A percentile compares a stretch with the other conserved stretches of the same genome.
These are phyloP conservation scores for Lentinula sp. DNA, from an alignment of 768 basidiomycete species.

Conservation along the genomic window DNA sequence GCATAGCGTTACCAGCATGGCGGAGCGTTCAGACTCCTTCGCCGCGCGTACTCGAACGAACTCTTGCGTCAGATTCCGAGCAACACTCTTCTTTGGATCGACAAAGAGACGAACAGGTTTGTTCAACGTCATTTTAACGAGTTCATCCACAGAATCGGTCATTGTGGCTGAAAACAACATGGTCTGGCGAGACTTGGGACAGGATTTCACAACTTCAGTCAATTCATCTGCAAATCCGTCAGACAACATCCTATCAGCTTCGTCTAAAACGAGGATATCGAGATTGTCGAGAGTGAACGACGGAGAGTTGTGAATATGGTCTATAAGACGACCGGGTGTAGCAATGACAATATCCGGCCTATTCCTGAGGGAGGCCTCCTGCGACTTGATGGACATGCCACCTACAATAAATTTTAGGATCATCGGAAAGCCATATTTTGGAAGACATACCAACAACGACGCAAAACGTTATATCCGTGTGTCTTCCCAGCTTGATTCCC, in stretches of 20 bases:
- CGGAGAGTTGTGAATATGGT: conserved; percentile 93
- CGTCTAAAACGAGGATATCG: conserved; percentile 92
- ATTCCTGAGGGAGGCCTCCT: conserved; percentile 78
- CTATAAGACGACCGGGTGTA: conserved; percentile 95
- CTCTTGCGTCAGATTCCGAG: conserved; percentile 84
- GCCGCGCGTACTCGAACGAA: conserved; percentile 88
- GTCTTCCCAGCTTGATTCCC: conserved; percentile 73
- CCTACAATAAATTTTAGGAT: conserved; percentile 35
- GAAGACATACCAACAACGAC: conserved; percentile 76
- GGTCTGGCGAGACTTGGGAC: conserved; percentile 85
- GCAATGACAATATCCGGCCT: conserved; percentile 94
- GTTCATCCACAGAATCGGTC: conserved; percentile 93
- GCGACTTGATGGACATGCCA: conserved; percentile 89
- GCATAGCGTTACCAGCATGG: conserved; percentile 76
- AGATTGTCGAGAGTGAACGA: conserved; percentile 89
- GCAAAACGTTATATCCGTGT: conserved; percentile 87
- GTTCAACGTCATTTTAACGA: conserved; percentile 88
- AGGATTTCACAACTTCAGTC: conserved; percentile 86
- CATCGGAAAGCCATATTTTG: not conserved
- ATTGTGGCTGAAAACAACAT: conserved; percentile 99
- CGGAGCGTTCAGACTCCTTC: conserved; percentile 71
- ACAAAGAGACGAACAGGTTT: conserved; percentile 94
- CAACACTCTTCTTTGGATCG: conserved; percentile 86
- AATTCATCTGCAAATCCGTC: conserved; percentile 96
- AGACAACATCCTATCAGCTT: conserved; percentile 95